These are phyloP conservation scores for Vitellaria paradoxa DNA, from an alignment of 179 eudicot genomes.

Conservation along the genomic window DNA sequence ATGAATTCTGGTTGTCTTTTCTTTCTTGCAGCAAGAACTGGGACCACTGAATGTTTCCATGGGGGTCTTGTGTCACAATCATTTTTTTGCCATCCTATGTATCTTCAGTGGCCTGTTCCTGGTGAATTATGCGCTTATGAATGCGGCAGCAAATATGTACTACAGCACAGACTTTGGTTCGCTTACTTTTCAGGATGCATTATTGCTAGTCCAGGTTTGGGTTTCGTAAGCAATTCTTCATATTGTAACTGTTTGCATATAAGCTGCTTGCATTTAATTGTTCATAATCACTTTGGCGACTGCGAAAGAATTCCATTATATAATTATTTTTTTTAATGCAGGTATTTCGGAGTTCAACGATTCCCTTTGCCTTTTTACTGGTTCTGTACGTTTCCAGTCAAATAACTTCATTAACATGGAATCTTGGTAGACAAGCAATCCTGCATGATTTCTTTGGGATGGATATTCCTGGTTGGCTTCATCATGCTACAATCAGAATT, in stretches of 20 bases:
- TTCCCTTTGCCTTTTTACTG: slow-evolving; percentile 50
- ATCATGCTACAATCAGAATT: slow-evolving; percentile 71
- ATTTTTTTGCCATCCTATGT: slow-evolving; percentile 54
- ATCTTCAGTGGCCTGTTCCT: slow-evolving; percentile 79
- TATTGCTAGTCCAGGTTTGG: slow-evolving; percentile 74
- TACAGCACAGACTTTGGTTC: slow-evolving; percentile 62
- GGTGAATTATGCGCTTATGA: slow-evolving; percentile 73
- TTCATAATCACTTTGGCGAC: slow-evolving; percentile 4
- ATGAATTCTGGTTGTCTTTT: neutral
- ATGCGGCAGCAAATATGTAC: slow-evolving; percentile 72
- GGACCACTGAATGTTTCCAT: slow-evolving; percentile 39
- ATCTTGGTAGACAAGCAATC: slow-evolving; percentile 56
- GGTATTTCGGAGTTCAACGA: slow-evolving; percentile 57
- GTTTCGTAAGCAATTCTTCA: slow-evolving; percentile 5
- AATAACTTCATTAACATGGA: slow-evolving; percentile 57
- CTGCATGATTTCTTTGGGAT: slow-evolving; percentile 56
- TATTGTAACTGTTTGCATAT: slow-evolving; percentile 4
- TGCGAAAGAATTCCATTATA: neutral
- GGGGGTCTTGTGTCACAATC: slow-evolving; percentile 58
- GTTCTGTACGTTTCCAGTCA: slow-evolving; percentile 47
- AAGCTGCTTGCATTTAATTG: neutral
- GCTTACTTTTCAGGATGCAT: slow-evolving; percentile 78
- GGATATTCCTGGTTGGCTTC: slow-evolving; percentile 88
- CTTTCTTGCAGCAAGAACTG: slow-evolving; percentile 58
- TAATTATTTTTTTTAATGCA: slow-evolving; percentile 28